A percentile compares a stretch with the other conserved stretches of the same genome.
phyloP scores from a whole-genome alignment of 495 filamentous ascomycete genomes.

The Aspergillus mulundensis region DNA sequence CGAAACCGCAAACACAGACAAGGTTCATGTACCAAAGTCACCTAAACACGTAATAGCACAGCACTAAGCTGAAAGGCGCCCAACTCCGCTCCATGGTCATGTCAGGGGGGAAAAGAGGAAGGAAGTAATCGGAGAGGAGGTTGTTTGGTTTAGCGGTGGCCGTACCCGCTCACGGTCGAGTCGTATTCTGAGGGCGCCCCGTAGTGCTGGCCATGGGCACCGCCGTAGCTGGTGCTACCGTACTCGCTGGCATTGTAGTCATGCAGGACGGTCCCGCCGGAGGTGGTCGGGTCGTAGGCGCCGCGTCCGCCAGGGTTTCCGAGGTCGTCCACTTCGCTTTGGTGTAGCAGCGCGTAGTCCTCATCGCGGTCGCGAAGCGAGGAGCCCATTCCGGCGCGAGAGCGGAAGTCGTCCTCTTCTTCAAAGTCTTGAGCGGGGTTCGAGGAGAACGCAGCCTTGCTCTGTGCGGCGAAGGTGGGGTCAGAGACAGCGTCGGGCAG shows the following conservation, averaged over 20 bases:
- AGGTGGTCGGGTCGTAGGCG: conserved; percentile 38
- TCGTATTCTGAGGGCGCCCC: conserved; percentile 23
- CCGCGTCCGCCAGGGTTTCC: conserved; percentile 33
- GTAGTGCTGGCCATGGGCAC: conserved; percentile 43
- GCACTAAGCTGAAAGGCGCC: conserved; percentile 18
- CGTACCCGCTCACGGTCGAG: conserved; percentile 24
- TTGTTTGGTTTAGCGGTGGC: conserved; percentile 16
- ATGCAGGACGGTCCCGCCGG: conserved; percentile 32
- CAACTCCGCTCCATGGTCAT: conserved; percentile 40
- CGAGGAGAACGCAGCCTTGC: conserved; percentile 48
- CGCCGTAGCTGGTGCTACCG: conserved; percentile 41
- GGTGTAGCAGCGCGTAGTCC: conserved; percentile 45
- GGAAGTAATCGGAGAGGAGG: conserved; percentile 9
- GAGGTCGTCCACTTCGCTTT: conserved; percentile 43
- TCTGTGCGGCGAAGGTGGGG: conserved; percentile 48
- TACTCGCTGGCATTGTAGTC: conserved; percentile 30
- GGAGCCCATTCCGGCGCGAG: conserved; percentile 33
- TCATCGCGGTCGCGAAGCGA: conserved; percentile 39
- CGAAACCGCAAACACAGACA: conserved; percentile 4
- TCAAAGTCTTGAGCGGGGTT: conserved; percentile 48
- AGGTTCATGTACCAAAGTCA: background rate
- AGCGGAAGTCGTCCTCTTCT: conserved; percentile 48
- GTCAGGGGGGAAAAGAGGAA: conserved; percentile 23
- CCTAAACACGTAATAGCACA: conserved; percentile 19
- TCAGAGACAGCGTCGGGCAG: conserved; percentile 62